Evolutionary conservation across 2,329 filamentous ascomycete genomes (phyloP), one percentile per base, ranked within the genome.

Genomic region (Orbilia blumenaviensis): DNA sequence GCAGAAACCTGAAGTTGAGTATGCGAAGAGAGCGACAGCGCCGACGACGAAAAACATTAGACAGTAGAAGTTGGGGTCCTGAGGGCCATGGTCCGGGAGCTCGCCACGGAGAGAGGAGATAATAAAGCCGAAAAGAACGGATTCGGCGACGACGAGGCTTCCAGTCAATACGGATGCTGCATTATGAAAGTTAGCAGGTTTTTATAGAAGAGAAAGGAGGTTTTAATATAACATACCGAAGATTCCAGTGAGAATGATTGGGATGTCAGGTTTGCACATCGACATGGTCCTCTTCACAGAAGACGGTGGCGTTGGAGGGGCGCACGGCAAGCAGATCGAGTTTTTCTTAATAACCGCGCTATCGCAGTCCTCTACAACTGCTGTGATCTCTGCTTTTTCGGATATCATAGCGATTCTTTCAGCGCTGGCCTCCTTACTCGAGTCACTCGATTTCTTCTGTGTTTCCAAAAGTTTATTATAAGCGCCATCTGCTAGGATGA

Each of bases 131-230:
- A 88, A 88, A 29, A 87, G 86, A 25, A 89, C 82, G 25, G 87
- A 88, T 77, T 89, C 86, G 14, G 89, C 89, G 25, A 91, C 86
- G 41, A 90, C 84, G 34, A 87, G 82, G 2, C 82, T 83, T 21
- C 84, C 86, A 16, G 84, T 86, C 34, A 85, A 77, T 12, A 85
- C 81, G 0, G 85, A 86, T 5, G 84, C 83, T 42, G 36, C 8
- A 12, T 32, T 23, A 41, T 27, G 8, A 16, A 14, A 27, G 44
- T 69, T 60, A 77, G 50, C n/a, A 32, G n/a, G 23, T 12, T 21
- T 48, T 54, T 10, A 41, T 14, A 36, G 16, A 4, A 21, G 12
- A 23, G 29, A n/a, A 7, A 29, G 36, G n/a, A 18, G 9, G 14
- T 25, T 32, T 46, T n/a, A 44, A 25, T 27, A 50, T 29, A 2